Conservation (phyloP, 495 filamentous ascomycete species). For the Hyaloscypha bicolor region DNA sequence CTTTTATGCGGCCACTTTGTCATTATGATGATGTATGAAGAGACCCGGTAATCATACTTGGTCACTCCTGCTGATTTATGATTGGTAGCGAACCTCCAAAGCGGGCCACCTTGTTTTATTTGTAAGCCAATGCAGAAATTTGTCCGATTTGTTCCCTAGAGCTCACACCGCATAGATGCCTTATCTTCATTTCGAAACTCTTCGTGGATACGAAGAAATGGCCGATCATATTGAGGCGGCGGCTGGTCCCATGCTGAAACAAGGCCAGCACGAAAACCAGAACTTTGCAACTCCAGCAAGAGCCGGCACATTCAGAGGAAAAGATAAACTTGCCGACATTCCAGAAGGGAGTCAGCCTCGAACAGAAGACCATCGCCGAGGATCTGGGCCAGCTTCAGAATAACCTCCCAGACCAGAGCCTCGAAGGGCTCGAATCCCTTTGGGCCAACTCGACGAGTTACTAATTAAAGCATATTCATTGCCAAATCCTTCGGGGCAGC, state of each 20-base stretch:
- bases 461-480: not conserved
- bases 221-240: not conserved
- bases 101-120: not conserved
- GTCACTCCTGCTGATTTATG: not conserved
- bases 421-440: not conserved
- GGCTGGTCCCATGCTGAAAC: not conserved
- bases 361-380: not conserved
- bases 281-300: not conserved
- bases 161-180: not conserved
- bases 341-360: not conserved
- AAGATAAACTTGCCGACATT: not conserved
- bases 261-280: not conserved
- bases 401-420: not conserved
- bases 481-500: not conserved
- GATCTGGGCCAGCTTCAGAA: not conserved
- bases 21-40: not conserved
- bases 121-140: not conserved
- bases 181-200: not conserved
- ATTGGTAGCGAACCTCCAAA: not conserved
- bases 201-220: not conserved
- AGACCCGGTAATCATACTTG: not conserved
- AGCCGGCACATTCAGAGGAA: not conserved
- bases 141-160: not conserved
- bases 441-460: not conserved
- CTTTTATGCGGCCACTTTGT: constrained; percentile 6